Evolutionary conservation across 2,329 filamentous ascomycete species (phyloP), one percentile per base, ranked within the genome.

Genomic region (Nigrospora sphaerica): DNA sequence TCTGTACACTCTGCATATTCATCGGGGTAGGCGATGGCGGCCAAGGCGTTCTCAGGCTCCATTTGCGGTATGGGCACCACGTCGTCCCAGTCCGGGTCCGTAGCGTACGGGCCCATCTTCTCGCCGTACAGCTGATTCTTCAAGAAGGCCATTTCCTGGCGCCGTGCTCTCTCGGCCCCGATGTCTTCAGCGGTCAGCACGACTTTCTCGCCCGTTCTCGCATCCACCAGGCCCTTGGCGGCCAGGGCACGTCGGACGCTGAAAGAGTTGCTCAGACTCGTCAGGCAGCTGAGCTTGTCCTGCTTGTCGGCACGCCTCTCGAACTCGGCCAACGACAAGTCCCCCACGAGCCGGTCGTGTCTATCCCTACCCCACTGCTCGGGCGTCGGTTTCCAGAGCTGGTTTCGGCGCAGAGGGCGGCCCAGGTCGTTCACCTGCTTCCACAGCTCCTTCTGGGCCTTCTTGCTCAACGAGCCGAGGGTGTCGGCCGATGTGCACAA

Each of bases 1-100:
- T 32, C 54, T 68, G 49, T 66, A 83, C 80, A 76, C 71, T 96
- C 91, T 52, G 85, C 81, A 65, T 98, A 98, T 53, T 93, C 85
- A 32, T 88, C 83, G 3, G 85, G 81, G 67, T 98, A 98, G 48
- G 91, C 85, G 65, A 98, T 98, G 49, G 85, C 81, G n/a, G 92
- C 92, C 48, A 98, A 79, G 28, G 92, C 89, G 55, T 85, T 76
- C 55, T 83, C 85, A 49, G 89, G 87, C 68, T 96, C 91, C 60
- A 89, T 78, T 57, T 93, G 83, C 4, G 87, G 83, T 46, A 97
- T 85, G 17, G 91, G 91, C 44, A 81, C 73, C 44, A 96, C 76
- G 68, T 95, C 89, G 54, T 88, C 82, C 92, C 90, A 97, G 51
- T 75, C 77, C 1, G 88, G 83, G 63, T 91, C 83, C 50, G 76